Conservation (phyloP, 805 yeast species). For the Yamadazyma kitorensis region DNA sequence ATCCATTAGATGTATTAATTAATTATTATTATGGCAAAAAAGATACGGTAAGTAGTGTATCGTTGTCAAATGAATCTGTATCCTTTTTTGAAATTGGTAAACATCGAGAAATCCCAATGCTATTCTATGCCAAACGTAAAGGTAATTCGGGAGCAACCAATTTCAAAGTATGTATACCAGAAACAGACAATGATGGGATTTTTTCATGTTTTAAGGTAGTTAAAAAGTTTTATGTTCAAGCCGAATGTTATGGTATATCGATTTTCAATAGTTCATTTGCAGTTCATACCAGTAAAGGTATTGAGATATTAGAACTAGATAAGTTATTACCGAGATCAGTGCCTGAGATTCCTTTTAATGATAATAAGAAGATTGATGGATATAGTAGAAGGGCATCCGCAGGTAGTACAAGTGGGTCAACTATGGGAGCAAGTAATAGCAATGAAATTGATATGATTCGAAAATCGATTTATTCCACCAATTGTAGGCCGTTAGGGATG, state of each 20-base stretch:
- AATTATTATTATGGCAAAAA: conserved; percentile 51
- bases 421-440: conserved; percentile 1
- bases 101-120: conserved; percentile 59
- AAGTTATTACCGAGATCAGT: conserved; percentile 54
- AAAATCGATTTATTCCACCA: conserved; percentile 35
- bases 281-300: conserved; percentile 64
- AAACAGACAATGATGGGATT: conserved; percentile 51
- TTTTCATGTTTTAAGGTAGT: conserved; percentile 37
- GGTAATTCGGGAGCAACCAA: conserved; percentile 41
- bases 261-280: conserved; percentile 66
- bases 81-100: conserved; percentile 66
- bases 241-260: conserved; percentile 59
- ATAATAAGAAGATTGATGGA: conserved; percentile 26
- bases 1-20: conserved; percentile 59
- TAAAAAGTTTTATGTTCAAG: conserved; percentile 48
- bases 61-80: conserved; percentile 47
- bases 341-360: conserved; percentile 46
- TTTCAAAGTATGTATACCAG: conserved; percentile 59
- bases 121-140: conserved; percentile 56
- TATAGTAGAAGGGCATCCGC: conserved; percentile 19
- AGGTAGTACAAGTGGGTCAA: not conserved
- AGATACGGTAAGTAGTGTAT: conserved; percentile 43
- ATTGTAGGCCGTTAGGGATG: conserved; percentile 58
- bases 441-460: conserved; percentile 37
- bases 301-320: conserved; percentile 61